A percentile compares a stretch with the other conserved stretches of the same genome.
phyloP scores from a whole-genome alignment of 192 early-diverging fungal species.

The Coemansia sp. region DNA sequence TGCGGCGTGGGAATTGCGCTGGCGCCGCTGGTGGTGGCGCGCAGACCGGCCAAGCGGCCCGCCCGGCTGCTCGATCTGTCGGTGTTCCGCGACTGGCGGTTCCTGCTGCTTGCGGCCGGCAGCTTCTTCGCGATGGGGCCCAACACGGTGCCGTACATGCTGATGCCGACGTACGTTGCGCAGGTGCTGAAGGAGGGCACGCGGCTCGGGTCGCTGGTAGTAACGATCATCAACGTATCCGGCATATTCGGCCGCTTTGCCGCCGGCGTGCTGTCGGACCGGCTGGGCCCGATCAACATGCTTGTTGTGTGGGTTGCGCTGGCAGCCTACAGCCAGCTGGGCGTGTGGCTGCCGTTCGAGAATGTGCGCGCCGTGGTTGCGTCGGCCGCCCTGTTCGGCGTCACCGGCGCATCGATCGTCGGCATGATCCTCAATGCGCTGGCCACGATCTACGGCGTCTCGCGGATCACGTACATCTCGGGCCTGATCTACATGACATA shows the following conservation, averaged over 20 bases:
- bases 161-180: constrained; percentile 49
- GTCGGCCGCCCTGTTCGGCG: constrained; percentile 41
- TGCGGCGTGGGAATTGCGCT: constrained; percentile 28
- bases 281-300: constrained; percentile 41
- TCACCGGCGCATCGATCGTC: constrained; percentile 38
- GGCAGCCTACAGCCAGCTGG: constrained; percentile 41
- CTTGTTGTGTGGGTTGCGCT: constrained; percentile 39
- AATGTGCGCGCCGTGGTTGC: constrained; percentile 26
- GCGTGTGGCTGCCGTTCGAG: constrained; percentile 48
- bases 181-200: constrained; percentile 37
- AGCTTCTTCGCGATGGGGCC: constrained; percentile 54
- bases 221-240: constrained; percentile 48
- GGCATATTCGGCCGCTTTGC: constrained; percentile 47
- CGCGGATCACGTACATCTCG: constrained; percentile 43
- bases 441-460: constrained; percentile 41
- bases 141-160: constrained; percentile 50
- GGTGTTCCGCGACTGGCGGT: constrained; percentile 39
- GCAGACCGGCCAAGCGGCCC: constrained; percentile 15
- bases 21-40: constrained; percentile 37
- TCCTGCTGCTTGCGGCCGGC: constrained; percentile 38
- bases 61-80: constrained; percentile 32
- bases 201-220: constrained; percentile 30
- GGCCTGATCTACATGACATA: constrained; percentile 53
- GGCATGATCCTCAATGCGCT: constrained; percentile 46
- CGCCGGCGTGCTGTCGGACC: constrained; percentile 40